A percentile compares a stretch with the other conserved stretches of the same genome.
Evolutionary conservation across 305 asterid genomes (phyloP).

Genomic region (Rubia tinctorum): DNA sequence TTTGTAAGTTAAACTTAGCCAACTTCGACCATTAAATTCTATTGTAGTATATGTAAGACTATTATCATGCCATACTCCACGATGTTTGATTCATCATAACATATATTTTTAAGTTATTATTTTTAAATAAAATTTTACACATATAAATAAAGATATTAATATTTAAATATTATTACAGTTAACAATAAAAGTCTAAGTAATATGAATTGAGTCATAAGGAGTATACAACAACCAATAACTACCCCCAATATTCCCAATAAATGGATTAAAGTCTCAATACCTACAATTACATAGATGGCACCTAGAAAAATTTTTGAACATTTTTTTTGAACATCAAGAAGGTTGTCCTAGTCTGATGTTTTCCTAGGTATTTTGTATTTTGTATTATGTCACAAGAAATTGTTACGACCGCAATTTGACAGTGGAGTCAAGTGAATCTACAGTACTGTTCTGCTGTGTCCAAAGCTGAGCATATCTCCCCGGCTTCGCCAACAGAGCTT

Average conservation of each 20-base stretch:
- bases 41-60: too few relatives aligned
- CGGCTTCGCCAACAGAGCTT: slow-evolving; percentile 63
- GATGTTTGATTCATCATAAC: too few relatives aligned
- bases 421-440: slow-evolving; percentile 72
- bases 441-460: slow-evolving; percentile 82
- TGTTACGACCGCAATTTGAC: slow-evolving; percentile 42
- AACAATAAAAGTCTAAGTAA: too few relatives aligned
- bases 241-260: not conserved
- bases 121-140: too few relatives aligned
- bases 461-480: slow-evolving; percentile 96
- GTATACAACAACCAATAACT: not conserved
- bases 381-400: slow-evolving; percentile 13
- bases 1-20: too few relatives aligned
- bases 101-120: too few relatives aligned
- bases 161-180: too few relatives aligned
- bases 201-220: too few relatives aligned
- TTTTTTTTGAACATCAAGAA: not conserved
- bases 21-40: too few relatives aligned
- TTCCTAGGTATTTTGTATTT: not conserved
- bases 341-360: not conserved
- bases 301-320: not conserved
- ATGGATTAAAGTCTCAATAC: not conserved
- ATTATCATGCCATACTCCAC: too few relatives aligned
- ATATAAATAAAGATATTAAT: too few relatives aligned
- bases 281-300: not conserved